Conservation (phyloP, 2,329 filamentous ascomycete species). For the Tolypocladium nubicola region DNA sequence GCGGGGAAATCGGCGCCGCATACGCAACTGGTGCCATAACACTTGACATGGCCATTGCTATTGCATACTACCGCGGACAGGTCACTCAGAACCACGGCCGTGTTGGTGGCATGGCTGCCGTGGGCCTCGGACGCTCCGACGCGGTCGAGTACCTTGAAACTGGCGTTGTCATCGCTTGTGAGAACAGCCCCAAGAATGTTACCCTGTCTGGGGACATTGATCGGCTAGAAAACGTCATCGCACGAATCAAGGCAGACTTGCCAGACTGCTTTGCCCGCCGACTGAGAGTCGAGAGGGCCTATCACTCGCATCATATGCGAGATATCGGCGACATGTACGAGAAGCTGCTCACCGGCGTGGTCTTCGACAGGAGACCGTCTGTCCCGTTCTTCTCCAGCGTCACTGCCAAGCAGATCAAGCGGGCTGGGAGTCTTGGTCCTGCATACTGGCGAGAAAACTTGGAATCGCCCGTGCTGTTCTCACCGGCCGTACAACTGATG, state of each 20-base stretch:
- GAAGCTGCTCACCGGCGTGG: neutral
- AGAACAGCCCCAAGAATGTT: slow-evolving; percentile 36
- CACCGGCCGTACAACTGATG: slow-evolving; percentile 2
- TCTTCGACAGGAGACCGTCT: neutral
- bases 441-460: slow-evolving; percentile 7
- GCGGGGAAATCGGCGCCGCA: slow-evolving; percentile 29
- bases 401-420: neutral
- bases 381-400: slow-evolving; percentile 5
- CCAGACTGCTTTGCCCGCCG: slow-evolving; percentile 10
- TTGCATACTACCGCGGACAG: slow-evolving; percentile 14
- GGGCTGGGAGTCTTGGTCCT: neutral
- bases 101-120: slow-evolving; percentile 21
- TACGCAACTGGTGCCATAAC: slow-evolving; percentile 21
- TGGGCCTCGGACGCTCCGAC: slow-evolving; percentile 15
- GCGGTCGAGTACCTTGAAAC: slow-evolving; percentile 8
- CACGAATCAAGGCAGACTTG: neutral
- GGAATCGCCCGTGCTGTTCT: slow-evolving; percentile 7
- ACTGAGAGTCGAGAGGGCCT: slow-evolving; percentile 2
- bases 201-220: slow-evolving; percentile 20
- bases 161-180: slow-evolving; percentile 8
- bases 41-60: slow-evolving; percentile 13
- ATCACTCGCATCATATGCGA: slow-evolving; percentile 1
- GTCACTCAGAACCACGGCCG: neutral
- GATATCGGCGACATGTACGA: slow-evolving; percentile 2
- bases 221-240: neutral